A percentile compares a stretch with the other conserved stretches of the same genome.
phyloP scores from a whole-genome alignment of 805 yeast genomes.

The Candida schatavii region DNA sequence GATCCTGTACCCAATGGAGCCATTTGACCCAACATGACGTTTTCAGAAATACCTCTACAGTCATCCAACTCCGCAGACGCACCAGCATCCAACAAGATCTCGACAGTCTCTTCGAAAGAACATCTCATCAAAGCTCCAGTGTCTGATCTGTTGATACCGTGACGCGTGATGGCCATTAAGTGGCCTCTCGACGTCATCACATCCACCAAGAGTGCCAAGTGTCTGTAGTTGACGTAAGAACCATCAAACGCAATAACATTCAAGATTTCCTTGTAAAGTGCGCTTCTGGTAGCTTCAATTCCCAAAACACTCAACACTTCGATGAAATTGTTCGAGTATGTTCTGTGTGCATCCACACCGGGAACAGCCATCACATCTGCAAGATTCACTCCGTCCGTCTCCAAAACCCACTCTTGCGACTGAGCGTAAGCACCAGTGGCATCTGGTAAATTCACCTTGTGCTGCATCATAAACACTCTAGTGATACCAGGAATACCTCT shows the following conservation, averaged over 20 bases:
- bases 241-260: slow-evolving; percentile 99
- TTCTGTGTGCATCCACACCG: slow-evolving; percentile 88
- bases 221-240: slow-evolving; percentile 98
- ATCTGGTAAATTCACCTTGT: slow-evolving; percentile 68
- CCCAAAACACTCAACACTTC: slow-evolving; percentile 94
- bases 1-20: slow-evolving; percentile 99
- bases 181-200: slow-evolving; percentile 99
- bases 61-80: slow-evolving; percentile 97
- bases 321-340: slow-evolving; percentile 94
- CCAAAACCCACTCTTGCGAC: slow-evolving; percentile 96
- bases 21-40: slow-evolving; percentile 95
- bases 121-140: slow-evolving; percentile 99
- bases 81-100: slow-evolving; percentile 95
- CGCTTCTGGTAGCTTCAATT: slow-evolving; percentile 96
- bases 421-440: slow-evolving; percentile 83
- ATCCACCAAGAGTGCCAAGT: slow-evolving; percentile 95
- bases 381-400: slow-evolving; percentile 96
- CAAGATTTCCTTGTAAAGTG: slow-evolving; percentile 88
- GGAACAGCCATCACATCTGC: slow-evolving; percentile 93
- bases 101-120: slow-evolving; percentile 98
- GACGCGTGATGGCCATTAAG: slow-evolving; percentile 98
- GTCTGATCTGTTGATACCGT: slow-evolving; percentile 97
- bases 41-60: slow-evolving; percentile 97
- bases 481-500: slow-evolving; percentile 95
- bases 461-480: slow-evolving; percentile 88